Base-by-base conservation (phyloP, 1,284 basidiomycete genomes). In the Trichosporon inkin region DNA sequence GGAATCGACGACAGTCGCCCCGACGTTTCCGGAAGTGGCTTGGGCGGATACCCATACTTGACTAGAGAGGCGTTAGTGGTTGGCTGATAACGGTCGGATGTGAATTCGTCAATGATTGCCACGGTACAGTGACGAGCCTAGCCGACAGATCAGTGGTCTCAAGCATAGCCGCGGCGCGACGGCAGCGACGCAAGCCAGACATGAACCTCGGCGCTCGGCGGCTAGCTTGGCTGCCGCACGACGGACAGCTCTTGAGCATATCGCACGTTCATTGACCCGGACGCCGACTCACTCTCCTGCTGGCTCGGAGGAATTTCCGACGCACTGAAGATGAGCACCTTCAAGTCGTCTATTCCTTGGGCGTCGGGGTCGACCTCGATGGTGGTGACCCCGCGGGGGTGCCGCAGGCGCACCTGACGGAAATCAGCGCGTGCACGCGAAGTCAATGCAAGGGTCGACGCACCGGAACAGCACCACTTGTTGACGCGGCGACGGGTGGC, bases 21-120 rank as follows among this genome's bases (percentile, higher is more conserved):
- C 61, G 87, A 84, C 4, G 86, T 85, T n/a, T 88, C 79, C 3
- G 86, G 86, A 38, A 93, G 81, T 1, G 84, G 69, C 54, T 82
- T 84, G 0, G 90, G 90, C 1, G 92, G 92, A 75, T 93, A 93
- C 40, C 91, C 89, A 28, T 84, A 83, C 78, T 88, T 92, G 66
- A 94, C 91, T 94, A 57, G 19, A n/a, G 34, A 2, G n/a, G 19
- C 39, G 52, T 61, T 32, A 51, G 64, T 17, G 52, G 35, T 59
- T 14, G 20, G 16, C 19, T 28, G 11, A 10, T 11, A 35, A 24
- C 22, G 40, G 8, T 22, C 10, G 17, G 51, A n/a, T 7, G 32
- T 51, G 2, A 51, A 28, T 17, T 17, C 17, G 17, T 34, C 5
- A 17, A 8, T 10, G 28, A 10, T 28, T 14, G 5, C 35, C 51